Conservation (phyloP, 371 early-diverging fungal species). For the Mucor indicus region DNA sequence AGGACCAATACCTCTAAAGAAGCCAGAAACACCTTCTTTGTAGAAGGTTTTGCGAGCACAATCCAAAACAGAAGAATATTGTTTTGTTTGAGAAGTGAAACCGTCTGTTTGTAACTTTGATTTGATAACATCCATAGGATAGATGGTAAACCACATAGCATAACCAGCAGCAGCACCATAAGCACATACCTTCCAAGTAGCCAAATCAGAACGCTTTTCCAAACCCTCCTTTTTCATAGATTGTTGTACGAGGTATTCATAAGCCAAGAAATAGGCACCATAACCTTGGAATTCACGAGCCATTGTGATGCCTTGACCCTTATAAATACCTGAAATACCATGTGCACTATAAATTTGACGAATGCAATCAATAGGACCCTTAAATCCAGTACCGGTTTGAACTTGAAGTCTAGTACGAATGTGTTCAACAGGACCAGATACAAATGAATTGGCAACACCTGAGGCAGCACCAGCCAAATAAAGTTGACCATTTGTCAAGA, state of each 20-base stretch:
- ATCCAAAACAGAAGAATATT: conserved; percentile 61
- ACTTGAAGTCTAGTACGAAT: conserved; percentile 80
- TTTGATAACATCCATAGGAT: conserved; percentile 79
- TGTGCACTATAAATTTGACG: conserved; percentile 67
- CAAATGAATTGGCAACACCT: conserved; percentile 79
- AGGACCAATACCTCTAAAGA: conserved; percentile 85
- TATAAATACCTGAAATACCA: conserved; percentile 78
- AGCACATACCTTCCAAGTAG: conserved; percentile 63
- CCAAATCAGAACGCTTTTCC: conserved; percentile 53
- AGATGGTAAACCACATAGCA: conserved; percentile 78
- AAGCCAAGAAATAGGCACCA: conserved; percentile 79
- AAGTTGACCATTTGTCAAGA: conserved; percentile 63
- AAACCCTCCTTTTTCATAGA: conserved; percentile 52
- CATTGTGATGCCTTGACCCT: conserved; percentile 78
- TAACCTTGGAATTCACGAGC: conserved; percentile 80
- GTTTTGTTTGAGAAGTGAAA: conserved; percentile 51
- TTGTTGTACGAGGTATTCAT: conserved; percentile 73
- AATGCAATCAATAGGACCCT: conserved; percentile 73
- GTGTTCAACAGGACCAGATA: conserved; percentile 84
- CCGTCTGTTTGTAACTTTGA: conserved; percentile 80
- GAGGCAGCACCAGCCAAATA: conserved; percentile 78
- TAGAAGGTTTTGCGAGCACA: conserved; percentile 66
- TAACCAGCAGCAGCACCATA: conserved; percentile 78
- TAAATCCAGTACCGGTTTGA: conserved; percentile 57
- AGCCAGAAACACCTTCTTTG: conserved; percentile 69